Evolutionary conservation across 345 rosid genomes (phyloP), one percentile per base, ranked within the genome.

Genomic region (Luvunga scandens): DNA sequence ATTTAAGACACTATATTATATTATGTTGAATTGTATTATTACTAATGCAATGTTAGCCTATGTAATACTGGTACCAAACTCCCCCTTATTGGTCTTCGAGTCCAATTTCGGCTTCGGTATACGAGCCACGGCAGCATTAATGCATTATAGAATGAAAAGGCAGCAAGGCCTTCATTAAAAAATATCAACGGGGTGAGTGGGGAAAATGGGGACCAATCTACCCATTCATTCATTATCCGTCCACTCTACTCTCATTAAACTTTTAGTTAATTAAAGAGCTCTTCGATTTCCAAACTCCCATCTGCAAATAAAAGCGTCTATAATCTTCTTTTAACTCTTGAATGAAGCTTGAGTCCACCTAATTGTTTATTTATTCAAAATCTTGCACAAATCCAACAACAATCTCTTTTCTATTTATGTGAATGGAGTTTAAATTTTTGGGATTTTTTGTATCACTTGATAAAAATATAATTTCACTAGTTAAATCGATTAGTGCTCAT

Each of bases 181-280:
- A 38, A 53, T 9, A 4, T 22, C 61, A 48, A 70, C 0, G 9
- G 30, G 39, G 21, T 8, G 48, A 30, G 22, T 38, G 14, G 24
- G 76, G 50, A 24, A 9, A 0, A 22, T 48, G 75, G 80, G 80
- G 80, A 77, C 75, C 80, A 70, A 70, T 55, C 65, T 79, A 48
- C 79, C 22, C 33, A 2, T 62, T 27, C 34, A 53, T 53, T 53
- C n/a, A n/a, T n/a, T n/a, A n/a, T 14, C 13, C n/a, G 6, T 53
- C 57, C 2, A 18, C 22, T 18, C 22, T 12, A 12, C 57, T 53
- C 13, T 45, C 13, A 45, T 45, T 42, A 12, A 18, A 5, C 56
- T 50, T 16, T 16, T 53, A 5, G 6, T 16, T 53, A 18, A 18
- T 18, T 16, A 18, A 9, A 53, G 57, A 18, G 57, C 57, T 18